These are phyloP conservation scores for Lasiodiplodia sp. DNA, from an alignment of 2,329 filamentous ascomycete genomes.

Conservation along the genomic window DNA sequence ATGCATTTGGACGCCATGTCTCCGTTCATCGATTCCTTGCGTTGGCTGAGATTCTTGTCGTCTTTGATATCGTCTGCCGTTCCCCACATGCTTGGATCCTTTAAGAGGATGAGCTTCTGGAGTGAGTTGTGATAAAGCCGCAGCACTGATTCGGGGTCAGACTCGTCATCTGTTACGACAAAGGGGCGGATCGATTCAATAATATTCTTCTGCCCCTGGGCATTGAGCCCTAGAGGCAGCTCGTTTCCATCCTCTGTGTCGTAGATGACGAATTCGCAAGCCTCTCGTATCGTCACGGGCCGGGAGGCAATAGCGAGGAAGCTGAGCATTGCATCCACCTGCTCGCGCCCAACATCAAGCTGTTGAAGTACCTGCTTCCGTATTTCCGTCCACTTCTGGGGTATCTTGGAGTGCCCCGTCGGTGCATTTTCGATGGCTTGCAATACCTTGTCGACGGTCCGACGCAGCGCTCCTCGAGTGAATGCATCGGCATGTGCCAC, in stretches of 20 bases:
- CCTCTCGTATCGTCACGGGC: not conserved
- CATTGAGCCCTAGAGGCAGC: not conserved
- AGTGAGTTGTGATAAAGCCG: constrained; percentile 11
- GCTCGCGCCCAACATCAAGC: not conserved
- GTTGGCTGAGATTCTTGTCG: not conserved
- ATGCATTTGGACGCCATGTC: not conserved
- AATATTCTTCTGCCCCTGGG: not conserved
- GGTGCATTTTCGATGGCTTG: not conserved
- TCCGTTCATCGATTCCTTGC: not conserved
- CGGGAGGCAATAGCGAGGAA: not conserved
- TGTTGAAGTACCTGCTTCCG: not conserved
- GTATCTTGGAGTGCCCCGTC: not conserved
- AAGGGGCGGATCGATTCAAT: not conserved
- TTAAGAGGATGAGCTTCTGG: not conserved
- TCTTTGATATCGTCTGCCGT: not conserved
- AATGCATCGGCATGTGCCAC: not conserved
- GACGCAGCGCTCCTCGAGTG: not conserved
- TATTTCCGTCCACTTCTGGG: not conserved
- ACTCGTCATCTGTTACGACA: not conserved
- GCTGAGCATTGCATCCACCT: too few relatives aligned
- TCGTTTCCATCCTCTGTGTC: not conserved
- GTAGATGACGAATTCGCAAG: not conserved
- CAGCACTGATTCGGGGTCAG: not conserved
- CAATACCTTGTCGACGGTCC: not conserved
- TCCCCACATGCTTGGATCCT: not conserved